phyloP scores from a whole-genome alignment of 163 green algal species.

The Chlorella variabilis region DNA sequence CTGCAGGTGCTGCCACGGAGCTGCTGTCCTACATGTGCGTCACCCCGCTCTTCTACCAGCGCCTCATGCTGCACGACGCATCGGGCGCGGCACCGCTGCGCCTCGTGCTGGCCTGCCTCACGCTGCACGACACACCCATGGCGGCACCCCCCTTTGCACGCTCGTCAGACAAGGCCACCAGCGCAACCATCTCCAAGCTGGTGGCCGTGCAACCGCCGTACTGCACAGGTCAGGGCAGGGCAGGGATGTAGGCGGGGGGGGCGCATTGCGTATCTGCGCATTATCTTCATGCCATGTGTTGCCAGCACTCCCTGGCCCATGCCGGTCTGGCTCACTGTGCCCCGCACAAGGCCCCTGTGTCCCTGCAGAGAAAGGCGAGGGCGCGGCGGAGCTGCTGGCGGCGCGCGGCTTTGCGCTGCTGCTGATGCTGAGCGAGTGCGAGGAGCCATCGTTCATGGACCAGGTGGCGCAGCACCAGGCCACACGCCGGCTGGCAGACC shows the following conservation, averaged over 20 bases:
- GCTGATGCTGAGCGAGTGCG: slow-evolving; percentile 44
- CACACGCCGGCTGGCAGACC: slow-evolving; percentile 8
- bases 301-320: too few relatives aligned
- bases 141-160: slow-evolving; percentile 43
- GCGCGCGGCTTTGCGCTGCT: slow-evolving; percentile 48
- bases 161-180: background rate
- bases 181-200: slow-evolving; percentile 25
- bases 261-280: background rate
- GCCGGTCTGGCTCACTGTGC: too few relatives aligned
- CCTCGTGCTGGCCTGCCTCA: slow-evolving; percentile 43
- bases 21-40: slow-evolving; percentile 39
- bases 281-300: too few relatives aligned
- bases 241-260: too few relatives aligned
- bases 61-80: slow-evolving; percentile 49
- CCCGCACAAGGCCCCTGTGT: too few relatives aligned
- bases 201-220: slow-evolving; percentile 37
- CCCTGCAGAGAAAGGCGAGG: slow-evolving; percentile 36
- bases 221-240: slow-evolving; percentile 17
- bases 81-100: slow-evolving; percentile 41
- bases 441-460: slow-evolving; percentile 44
- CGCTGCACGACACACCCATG: slow-evolving; percentile 42
- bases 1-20: slow-evolving; percentile 41
- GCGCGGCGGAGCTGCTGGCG: slow-evolving; percentile 49
- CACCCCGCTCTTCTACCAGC: slow-evolving; percentile 49
- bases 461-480: background rate